Evolutionary conservation across 805 yeast species (phyloP).

Genomic region (Barnettozyma wickerhamii): DNA sequence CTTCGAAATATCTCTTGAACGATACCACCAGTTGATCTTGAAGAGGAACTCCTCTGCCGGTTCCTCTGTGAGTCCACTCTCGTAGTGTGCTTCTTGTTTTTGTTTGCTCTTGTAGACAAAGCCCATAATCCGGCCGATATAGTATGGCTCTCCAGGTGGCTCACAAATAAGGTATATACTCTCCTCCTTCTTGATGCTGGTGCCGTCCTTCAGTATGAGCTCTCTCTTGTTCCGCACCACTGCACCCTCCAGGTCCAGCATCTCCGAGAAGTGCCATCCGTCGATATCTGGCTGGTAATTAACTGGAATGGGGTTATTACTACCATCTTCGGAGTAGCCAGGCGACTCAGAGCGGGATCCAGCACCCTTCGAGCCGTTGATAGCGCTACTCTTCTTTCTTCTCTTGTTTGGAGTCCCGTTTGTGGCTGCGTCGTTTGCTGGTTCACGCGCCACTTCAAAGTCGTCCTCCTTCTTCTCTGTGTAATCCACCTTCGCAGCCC

Average conservation of each 20-base stretch:
- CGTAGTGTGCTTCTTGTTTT: no score
- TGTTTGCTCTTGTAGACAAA: conserved; percentile 42
- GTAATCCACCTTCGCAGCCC: conserved; percentile 25
- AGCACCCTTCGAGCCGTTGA: neutral
- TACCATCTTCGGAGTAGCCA: conserved; percentile 5
- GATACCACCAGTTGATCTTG: conserved; percentile 85
- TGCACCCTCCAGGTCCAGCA: conserved; percentile 37
- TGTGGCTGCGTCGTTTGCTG: neutral
- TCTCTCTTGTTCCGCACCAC: conserved; percentile 24
- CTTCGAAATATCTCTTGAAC: conserved; percentile 80
- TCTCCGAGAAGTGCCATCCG: conserved; percentile 27
- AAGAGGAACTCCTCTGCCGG: conserved; percentile 53
- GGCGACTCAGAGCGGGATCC: conserved; percentile 13
- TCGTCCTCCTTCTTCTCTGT: conserved; percentile 20
- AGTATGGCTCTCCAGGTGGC: conserved; percentile 93
- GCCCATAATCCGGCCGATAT: conserved; percentile 79
- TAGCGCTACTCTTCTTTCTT: neutral
- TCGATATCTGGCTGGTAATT: conserved; percentile 23
- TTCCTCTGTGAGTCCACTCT: no score
- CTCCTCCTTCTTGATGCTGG: conserved; percentile 37
- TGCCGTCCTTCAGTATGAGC: conserved; percentile 20
- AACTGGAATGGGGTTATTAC: conserved; percentile 14
- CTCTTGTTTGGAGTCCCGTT: conserved; percentile 1
- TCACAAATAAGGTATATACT: conserved; percentile 81
- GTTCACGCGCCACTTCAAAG: conserved; percentile 3